A percentile compares a stretch with the other conserved stretches of the same genome.
phyloP scores from a whole-genome alignment of 202 grass and related monocot genomes.

The Schoenoplectus triqueter region DNA sequence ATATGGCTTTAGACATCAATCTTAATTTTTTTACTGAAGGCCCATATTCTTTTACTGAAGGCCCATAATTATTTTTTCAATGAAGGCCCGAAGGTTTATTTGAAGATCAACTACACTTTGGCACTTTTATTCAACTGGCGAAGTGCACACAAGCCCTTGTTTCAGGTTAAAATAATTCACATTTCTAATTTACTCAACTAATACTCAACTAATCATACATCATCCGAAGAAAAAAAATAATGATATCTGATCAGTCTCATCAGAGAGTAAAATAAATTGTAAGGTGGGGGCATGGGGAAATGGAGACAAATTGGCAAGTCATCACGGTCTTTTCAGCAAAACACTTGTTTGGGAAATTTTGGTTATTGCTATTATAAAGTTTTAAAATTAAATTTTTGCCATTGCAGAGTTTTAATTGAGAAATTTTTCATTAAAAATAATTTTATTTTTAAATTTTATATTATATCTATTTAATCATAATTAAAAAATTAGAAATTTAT shows the following conservation, averaged over 20 bases:
- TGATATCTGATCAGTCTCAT: background rate
- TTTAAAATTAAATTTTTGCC: too few species aligned
- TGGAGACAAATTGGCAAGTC: constrained; percentile 12
- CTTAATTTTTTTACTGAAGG: background rate
- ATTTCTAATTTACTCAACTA: background rate
- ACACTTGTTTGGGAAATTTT: too few species aligned
- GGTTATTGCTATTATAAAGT: too few species aligned
- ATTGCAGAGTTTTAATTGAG: too few species aligned
- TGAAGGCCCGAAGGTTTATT: background rate
- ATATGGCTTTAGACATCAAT: background rate
- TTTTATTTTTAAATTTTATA: too few species aligned
- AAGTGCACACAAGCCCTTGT: background rate
- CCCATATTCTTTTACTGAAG: background rate
- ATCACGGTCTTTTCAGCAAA: constrained; percentile 12
- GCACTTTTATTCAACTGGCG: background rate
- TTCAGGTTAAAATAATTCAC: background rate
- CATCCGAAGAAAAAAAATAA: background rate
- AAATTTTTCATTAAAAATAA: too few species aligned
- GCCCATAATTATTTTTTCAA: too few species aligned
- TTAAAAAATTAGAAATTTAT: too few species aligned
- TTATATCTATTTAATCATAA: too few species aligned
- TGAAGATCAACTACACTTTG: background rate
- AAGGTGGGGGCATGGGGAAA: background rate
- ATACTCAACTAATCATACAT: background rate
- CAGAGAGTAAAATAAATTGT: background rate